Base-by-base conservation (phyloP, 352 stramenopile genomes). In the Phytophthora syringae region DNA sequence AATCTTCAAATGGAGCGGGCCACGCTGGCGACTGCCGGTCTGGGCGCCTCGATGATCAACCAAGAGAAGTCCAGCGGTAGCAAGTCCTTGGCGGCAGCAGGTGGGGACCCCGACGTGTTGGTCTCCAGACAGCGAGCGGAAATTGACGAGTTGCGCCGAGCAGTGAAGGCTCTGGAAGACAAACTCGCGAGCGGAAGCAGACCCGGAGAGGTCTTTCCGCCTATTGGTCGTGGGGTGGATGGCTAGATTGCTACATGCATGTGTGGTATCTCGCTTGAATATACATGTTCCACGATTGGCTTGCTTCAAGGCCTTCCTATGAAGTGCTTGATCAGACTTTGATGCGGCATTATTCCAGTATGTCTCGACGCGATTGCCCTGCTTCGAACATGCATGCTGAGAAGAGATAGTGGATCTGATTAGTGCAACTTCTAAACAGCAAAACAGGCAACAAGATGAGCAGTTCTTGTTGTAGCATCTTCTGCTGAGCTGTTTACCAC, bases 1-100 rank as follows among this genome's bases (percentile, higher is more conserved):
- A 85, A 80, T 37, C 70, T 94, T 60, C 86, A 94, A 63, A 94
- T 90, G 74, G 83, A 94, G 56, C 77, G 82, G 12, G 84, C 86
- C 3, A 81, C 74, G 2, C 27, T 75, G 28, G 52, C 63, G 10
- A 76, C 67, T 40, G 60, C 63, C 51, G 59, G 63, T 27, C 43
- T 76, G 15, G 51, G 54, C 1, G 16, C 25, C 3, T 64, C 24
- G 52, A 74, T 39, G 54, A 75, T 43, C 61, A 84, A 56, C 53
- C 51, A 52, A 22, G 52, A 62, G n/a, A 73, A 63, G 36, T 34
- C 52, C 22, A 64, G 60, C 13, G 47, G 44, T 22, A 69, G 48
- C 44, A 71, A 53, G 39, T 67, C 64, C 0, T 56, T 76, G 30
- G 36, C 63, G 43, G 67, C 66, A 48, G 59, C 43, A 25, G 71